Conservation (phyloP, 495 filamentous ascomycete genomes). For the Trichoderma asperelloides region DNA sequence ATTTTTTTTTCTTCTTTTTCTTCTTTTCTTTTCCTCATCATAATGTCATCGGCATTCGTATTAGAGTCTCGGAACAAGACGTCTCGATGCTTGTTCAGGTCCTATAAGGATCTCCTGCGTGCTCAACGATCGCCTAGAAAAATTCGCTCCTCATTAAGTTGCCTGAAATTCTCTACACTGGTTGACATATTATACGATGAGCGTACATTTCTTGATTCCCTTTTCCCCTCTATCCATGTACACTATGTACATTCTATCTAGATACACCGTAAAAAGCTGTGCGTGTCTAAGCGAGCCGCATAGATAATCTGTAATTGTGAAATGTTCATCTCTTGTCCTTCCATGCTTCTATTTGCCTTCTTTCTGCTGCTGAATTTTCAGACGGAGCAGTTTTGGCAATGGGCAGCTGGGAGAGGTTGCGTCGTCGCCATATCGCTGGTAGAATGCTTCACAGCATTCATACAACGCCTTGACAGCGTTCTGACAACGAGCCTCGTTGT, state of each 20-base stretch:
- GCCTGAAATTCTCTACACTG: slow-evolving; percentile 43
- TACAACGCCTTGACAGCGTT: slow-evolving; percentile 83
- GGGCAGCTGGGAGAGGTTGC: slow-evolving; percentile 78
- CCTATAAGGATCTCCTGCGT: slow-evolving; percentile 72
- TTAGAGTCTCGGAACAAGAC: slow-evolving; percentile 99
- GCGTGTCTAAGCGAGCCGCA: slow-evolving; percentile 4
- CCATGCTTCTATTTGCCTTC: slow-evolving; percentile 15
- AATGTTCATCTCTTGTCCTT: not conserved
- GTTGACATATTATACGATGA: slow-evolving; percentile 36
- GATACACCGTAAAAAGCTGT: not conserved
- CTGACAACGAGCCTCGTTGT: slow-evolving; percentile 77
- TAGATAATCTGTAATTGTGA: slow-evolving; percentile 13
- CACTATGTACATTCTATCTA: not conserved
- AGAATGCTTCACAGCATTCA: slow-evolving; percentile 88
- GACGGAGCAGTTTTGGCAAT: slow-evolving; percentile 62
- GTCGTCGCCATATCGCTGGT: slow-evolving; percentile 66
- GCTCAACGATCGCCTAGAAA: slow-evolving; percentile 98
- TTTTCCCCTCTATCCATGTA: not conserved
- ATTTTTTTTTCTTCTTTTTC: slow-evolving; percentile 19
- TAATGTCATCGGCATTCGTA: slow-evolving; percentile 91
- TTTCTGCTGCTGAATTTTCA: slow-evolving; percentile 81
- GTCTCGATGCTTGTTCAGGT: slow-evolving; percentile 92
- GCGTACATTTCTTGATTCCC: slow-evolving; percentile 28
- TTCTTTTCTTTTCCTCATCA: slow-evolving; percentile 46
- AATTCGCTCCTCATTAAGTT: slow-evolving; percentile 59